Percentiles rank a stretch among this genome's conserved stretches.
Evolutionary conservation across 1,284 basidiomycete species (phyloP).

Genomic region (Wolfiporia cocos): DNA sequence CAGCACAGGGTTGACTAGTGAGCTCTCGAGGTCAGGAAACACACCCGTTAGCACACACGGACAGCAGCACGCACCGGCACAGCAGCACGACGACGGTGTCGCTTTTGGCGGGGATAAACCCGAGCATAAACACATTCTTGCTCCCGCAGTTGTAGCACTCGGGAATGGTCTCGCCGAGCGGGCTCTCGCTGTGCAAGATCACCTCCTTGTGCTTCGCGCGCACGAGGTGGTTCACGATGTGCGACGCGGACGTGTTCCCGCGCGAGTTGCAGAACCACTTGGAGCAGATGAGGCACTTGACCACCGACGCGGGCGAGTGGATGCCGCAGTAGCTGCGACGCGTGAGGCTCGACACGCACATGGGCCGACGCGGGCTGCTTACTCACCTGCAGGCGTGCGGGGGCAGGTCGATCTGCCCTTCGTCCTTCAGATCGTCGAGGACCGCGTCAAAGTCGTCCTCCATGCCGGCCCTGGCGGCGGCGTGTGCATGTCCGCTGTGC

Average conservation of each 20-base stretch:
- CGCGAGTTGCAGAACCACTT: conserved; percentile 99
- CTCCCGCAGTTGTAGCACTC: conserved; percentile 99
- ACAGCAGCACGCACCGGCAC: conserved; percentile 65
- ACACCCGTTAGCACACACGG: too few species aligned
- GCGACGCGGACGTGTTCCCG: conserved; percentile 95
- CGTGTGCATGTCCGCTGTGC: conserved; percentile 28
- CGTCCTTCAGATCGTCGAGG: conserved; percentile 84
- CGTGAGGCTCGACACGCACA: conserved; percentile 3
- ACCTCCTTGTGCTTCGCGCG: conserved; percentile 99
- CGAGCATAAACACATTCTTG: conserved; percentile 99
- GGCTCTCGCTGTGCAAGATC: conserved; percentile 90
- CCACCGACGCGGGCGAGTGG: conserved; percentile 94
- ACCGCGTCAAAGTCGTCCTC: conserved; percentile 86
- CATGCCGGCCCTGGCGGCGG: conserved; percentile 31
- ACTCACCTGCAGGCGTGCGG: conserved; percentile 91
- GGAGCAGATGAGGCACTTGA: conserved; percentile 92
- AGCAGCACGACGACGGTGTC: conserved; percentile 99
- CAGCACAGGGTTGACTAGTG: conserved; percentile 96
- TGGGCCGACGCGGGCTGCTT: conserved; percentile 5
- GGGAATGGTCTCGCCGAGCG: conserved; percentile 94
- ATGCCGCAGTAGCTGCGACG: conserved; percentile 93
- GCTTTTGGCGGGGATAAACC: conserved; percentile 98
- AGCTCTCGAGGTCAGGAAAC: too few species aligned
- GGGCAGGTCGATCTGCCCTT: conserved; percentile 77
- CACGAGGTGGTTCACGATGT: conserved; percentile 98